A percentile compares a stretch with the other conserved stretches of the same genome.
These are phyloP conservation scores for Diaporthe aspalathi DNA, from an alignment of 2,329 filamentous ascomycete genomes.

Conservation along the genomic window DNA sequence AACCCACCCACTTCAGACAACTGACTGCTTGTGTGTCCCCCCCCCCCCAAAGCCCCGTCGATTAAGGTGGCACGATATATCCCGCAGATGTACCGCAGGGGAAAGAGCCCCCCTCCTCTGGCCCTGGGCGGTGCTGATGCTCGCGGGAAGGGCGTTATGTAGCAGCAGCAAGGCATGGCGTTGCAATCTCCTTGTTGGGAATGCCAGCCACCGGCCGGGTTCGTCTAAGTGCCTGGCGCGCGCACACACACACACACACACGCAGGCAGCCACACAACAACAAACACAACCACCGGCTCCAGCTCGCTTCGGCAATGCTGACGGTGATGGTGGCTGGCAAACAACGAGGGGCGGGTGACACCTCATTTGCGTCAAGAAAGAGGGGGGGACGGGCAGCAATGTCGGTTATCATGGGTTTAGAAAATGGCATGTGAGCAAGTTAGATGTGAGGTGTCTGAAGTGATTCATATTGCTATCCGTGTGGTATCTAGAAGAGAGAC, in stretches of 20 bases:
- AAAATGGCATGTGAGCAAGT: not conserved
- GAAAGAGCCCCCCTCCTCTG: not conserved
- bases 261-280: not conserved
- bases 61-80: slow-evolving; percentile 24
- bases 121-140: not conserved
- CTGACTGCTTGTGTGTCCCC: not conserved
- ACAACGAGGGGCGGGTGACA: not conserved
- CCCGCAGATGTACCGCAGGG: slow-evolving; percentile 6
- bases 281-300: not conserved
- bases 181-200: not conserved
- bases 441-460: not conserved
- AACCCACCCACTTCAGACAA: slow-evolving; percentile 18
- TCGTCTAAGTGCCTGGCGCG: not conserved
- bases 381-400: not conserved
- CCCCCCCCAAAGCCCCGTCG: not conserved
- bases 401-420: not conserved
- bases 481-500: slow-evolving; percentile 27
- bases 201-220: slow-evolving; percentile 12
- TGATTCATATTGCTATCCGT: slow-evolving; percentile 22
- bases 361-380: not conserved
- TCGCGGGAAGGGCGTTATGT: slow-evolving; percentile 16
- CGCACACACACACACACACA: not conserved
- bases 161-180: slow-evolving; percentile 7
- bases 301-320: slow-evolving; percentile 14
- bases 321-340: not conserved